phyloP scores from a whole-genome alignment of 805 yeast species.

The Yamadazyma endophytica region DNA sequence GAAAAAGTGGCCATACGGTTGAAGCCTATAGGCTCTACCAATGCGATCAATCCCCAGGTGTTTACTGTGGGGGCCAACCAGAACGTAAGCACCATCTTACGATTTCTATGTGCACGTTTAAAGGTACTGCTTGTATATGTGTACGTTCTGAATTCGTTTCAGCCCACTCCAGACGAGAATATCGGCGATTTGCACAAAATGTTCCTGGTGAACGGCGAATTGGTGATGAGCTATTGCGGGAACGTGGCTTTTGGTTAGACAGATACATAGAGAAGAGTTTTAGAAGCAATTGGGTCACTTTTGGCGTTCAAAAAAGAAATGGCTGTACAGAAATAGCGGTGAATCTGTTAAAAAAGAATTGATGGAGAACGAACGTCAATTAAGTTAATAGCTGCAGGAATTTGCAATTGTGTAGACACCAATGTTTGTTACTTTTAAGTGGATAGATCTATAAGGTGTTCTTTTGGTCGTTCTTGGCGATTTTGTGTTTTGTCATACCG shows the following conservation, averaged over 20 bases:
- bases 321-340: too few relatives aligned
- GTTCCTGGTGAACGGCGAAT: constrained; percentile 31
- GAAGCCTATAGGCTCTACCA: constrained; percentile 58
- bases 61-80: constrained; percentile 48
- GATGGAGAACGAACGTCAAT: too few relatives aligned
- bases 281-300: background rate
- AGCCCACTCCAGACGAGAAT: constrained; percentile 37
- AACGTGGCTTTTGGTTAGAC: constrained; percentile 37
- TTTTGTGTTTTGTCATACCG: too few relatives aligned
- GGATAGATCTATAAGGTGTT: too few relatives aligned
- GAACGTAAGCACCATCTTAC: constrained; percentile 42
- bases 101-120: constrained; percentile 41
- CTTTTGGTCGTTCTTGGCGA: too few relatives aligned
- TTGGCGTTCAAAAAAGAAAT: background rate
- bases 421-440: too few relatives aligned
- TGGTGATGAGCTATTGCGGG: constrained; percentile 36
- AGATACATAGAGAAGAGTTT: too few relatives aligned
- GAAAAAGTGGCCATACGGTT: constrained; percentile 48
- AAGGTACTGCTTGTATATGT: constrained; percentile 22
- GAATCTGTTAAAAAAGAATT: too few relatives aligned
- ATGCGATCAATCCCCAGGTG: constrained; percentile 44
- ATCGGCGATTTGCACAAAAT: constrained; percentile 26
- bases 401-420: too few relatives aligned
- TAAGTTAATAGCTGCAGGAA: too few relatives aligned
- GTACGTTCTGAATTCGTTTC: constrained; percentile 38